phyloP scores from a whole-genome alignment of 2,329 filamentous ascomycete species.

The Talaromyces pinophilus region DNA sequence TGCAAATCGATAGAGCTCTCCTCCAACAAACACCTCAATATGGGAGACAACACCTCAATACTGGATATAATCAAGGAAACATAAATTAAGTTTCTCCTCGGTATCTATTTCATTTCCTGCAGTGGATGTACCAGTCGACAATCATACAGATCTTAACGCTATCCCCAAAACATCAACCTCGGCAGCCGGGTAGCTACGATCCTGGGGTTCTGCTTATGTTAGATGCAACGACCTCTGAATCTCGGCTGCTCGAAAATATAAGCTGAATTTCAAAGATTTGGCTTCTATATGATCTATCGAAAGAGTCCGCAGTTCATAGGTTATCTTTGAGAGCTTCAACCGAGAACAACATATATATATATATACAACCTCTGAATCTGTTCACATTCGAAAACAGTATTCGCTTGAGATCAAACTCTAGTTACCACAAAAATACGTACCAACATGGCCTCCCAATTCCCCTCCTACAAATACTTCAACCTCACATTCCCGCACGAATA shows the following conservation, averaged over 20 bases:
- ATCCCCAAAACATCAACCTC: conserved; percentile 6
- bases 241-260: background rate
- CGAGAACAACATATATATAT: background rate
- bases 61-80: background rate
- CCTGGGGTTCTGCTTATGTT: background rate
- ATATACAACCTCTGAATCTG: background rate
- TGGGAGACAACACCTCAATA: background rate
- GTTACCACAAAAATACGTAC: too few relatives aligned
- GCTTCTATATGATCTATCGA: background rate
- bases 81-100: background rate
- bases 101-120: background rate
- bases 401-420: background rate
- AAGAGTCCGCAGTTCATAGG: background rate
- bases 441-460: conserved; percentile 18
- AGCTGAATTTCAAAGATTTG: background rate
- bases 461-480: conserved; percentile 62
- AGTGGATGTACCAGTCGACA: background rate
- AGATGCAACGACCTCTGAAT: background rate
- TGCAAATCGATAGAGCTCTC: background rate
- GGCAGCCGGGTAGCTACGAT: background rate
- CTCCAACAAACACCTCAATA: background rate
- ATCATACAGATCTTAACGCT: background rate
- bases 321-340: background rate
- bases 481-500: conserved; percentile 69
- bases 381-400: too few relatives aligned